These are phyloP conservation scores for Aspergillus sclerotioniger DNA, from an alignment of 495 filamentous ascomycete species.

Conservation along the genomic window DNA sequence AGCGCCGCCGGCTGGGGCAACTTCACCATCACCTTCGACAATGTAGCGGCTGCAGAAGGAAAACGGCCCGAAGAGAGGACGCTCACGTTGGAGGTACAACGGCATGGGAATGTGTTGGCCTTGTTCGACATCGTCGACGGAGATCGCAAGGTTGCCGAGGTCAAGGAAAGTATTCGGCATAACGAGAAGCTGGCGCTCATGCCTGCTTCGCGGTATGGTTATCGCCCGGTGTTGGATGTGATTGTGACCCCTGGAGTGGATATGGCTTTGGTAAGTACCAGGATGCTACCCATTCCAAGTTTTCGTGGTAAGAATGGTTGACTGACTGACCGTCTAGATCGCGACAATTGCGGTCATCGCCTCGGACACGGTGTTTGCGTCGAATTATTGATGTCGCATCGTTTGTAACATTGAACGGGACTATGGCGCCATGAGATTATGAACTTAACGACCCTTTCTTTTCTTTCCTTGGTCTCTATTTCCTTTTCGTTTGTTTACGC, in stretches of 20 bases:
- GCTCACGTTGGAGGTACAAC: slow-evolving; percentile 20
- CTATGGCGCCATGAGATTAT: too few relatives aligned
- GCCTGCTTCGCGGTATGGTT: slow-evolving; percentile 4
- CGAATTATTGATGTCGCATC: neutral
- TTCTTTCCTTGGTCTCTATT: too few relatives aligned
- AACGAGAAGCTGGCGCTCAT: slow-evolving; percentile 25
- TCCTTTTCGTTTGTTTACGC: too few relatives aligned
- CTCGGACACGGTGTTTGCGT: slow-evolving; percentile 14
- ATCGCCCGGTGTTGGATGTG: slow-evolving; percentile 24
- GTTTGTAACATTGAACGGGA: too few relatives aligned
- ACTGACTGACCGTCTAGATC: slow-evolving; percentile 9
- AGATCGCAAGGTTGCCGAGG: slow-evolving; percentile 25
- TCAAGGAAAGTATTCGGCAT: slow-evolving; percentile 27
- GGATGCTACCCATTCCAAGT: neutral
- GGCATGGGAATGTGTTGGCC: slow-evolving; percentile 19
- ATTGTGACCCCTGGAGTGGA: slow-evolving; percentile 25
- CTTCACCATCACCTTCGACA: slow-evolving; percentile 28
- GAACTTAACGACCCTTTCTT: too few relatives aligned
- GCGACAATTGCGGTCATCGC: slow-evolving; percentile 15
- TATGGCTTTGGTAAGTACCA: slow-evolving; percentile 22
- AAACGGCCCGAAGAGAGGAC: slow-evolving; percentile 22
- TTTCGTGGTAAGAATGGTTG: neutral
- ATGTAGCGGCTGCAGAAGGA: slow-evolving; percentile 19
- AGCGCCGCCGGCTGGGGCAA: slow-evolving; percentile 13
- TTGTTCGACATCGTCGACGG: slow-evolving; percentile 28